These are phyloP conservation scores for Paraurostyla sp. DNA, from an alignment of 73 alveolate species.

Conservation along the genomic window DNA sequence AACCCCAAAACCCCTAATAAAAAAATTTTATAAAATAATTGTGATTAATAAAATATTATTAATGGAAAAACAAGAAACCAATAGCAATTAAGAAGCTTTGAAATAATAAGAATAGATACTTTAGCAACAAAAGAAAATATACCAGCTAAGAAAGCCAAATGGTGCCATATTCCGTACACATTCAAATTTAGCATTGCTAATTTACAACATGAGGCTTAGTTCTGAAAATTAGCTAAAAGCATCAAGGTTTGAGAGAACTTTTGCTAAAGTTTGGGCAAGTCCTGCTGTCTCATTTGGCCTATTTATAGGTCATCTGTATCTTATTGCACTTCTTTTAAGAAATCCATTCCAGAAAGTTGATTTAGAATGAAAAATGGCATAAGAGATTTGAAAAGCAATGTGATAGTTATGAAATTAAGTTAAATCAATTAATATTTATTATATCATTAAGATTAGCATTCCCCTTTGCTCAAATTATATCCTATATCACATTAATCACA, in stretches of 20 bases:
- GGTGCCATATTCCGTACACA: not conserved
- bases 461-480: too few species aligned
- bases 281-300: not conserved
- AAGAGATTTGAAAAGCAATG: too few species aligned
- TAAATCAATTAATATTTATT: not conserved
- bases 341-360: constrained; percentile 48
- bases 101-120: too few species aligned
- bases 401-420: not conserved
- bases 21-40: too few species aligned
- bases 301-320: not conserved
- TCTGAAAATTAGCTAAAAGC: not conserved
- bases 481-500: not conserved
- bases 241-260: constrained; percentile 21
- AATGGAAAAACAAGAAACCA: too few species aligned
- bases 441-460: too few species aligned
- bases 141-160: not conserved
- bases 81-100: too few species aligned
- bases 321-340: constrained; percentile 16
- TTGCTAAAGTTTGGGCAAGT: not conserved
- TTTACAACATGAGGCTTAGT: not conserved
- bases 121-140: not conserved
- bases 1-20: too few species aligned
- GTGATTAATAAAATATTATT: too few species aligned
- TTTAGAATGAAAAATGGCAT: constrained; percentile 19
- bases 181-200: not conserved